phyloP scores from a whole-genome alignment of 768 basidiomycete genomes.

The Botryobasidium botryosum region DNA sequence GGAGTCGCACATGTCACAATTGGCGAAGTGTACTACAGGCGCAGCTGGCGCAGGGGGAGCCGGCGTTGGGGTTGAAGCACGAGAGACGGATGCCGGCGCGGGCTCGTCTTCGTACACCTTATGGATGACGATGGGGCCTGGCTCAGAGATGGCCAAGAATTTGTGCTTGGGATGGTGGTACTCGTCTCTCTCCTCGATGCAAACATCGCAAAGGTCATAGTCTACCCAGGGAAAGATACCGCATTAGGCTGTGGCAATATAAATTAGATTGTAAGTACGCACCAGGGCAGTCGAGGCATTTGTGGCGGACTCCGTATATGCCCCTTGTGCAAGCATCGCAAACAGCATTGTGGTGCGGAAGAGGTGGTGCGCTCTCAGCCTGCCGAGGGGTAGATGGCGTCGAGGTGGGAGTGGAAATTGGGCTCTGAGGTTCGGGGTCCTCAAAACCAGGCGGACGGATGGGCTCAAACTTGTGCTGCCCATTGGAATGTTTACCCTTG shows the following conservation, averaged over 20 bases:
- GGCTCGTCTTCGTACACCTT: constrained; percentile 23
- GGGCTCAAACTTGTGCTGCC: constrained; percentile 6
- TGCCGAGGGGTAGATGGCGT: constrained; percentile 19
- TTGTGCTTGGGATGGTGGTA: constrained; percentile 28
- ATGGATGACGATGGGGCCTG: constrained; percentile 49
- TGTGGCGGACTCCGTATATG: constrained; percentile 54
- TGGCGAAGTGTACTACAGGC: constrained; percentile 38
- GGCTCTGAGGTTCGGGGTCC: not conserved
- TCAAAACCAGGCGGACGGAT: constrained; percentile 1
- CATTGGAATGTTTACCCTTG: constrained; percentile 1
- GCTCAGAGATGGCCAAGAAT: constrained; percentile 51
- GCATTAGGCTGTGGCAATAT: not conserved
- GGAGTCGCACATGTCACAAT: constrained; percentile 64
- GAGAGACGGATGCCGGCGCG: constrained; percentile 1
- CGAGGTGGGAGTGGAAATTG: not conserved
- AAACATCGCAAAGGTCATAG: constrained; percentile 52
- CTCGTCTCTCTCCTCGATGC: constrained; percentile 29
- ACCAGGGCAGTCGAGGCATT: constrained; percentile 66
- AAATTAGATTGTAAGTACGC: constrained; percentile 12
- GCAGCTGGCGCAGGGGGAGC: not conserved
- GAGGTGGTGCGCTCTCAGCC: constrained; percentile 44
- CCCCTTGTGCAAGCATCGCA: constrained; percentile 48
- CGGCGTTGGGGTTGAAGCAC: not conserved
- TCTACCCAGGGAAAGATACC: constrained; percentile 24
- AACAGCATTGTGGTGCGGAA: constrained; percentile 14